These are phyloP conservation scores for Phytophthora sojae DNA, from an alignment of 352 stramenopile species.

Conservation along the genomic window DNA sequence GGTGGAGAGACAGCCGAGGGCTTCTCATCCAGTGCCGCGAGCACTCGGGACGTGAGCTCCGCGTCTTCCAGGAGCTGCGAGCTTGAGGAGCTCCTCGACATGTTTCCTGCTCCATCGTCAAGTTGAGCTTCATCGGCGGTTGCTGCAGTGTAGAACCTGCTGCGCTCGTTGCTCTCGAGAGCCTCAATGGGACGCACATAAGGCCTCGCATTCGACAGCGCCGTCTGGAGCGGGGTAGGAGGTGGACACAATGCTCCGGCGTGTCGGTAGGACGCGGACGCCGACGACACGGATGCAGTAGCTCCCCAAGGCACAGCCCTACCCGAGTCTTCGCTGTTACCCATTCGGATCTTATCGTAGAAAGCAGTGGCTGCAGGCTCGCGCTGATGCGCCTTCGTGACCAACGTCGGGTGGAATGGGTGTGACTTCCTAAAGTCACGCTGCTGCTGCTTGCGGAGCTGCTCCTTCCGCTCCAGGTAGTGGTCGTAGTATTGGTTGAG, in stretches of 20 bases:
- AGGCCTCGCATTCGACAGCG: conserved; percentile 59
- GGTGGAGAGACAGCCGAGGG: conserved; percentile 10
- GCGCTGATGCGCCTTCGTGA: conserved; percentile 54
- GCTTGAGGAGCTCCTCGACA: conserved; percentile 46
- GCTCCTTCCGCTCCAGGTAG: conserved; percentile 66
- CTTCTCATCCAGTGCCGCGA: conserved; percentile 61
- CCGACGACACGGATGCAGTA: conserved; percentile 19
- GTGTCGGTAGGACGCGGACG: conserved; percentile 5
- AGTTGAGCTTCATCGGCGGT: conserved; percentile 9
- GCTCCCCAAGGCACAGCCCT: conserved; percentile 3
- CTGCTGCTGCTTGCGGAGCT: conserved; percentile 59
- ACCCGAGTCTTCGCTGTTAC: conserved; percentile 24
- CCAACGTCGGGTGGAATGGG: conserved; percentile 70
- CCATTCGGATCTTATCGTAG: conserved; percentile 60
- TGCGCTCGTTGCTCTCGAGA: conserved; percentile 32
- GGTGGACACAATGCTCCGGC: conserved; percentile 13
- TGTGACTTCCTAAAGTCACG: conserved; percentile 66
- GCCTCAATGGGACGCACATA: conserved; percentile 62
- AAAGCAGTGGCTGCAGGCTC: conserved; percentile 49
- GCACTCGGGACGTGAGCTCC: conserved; percentile 60
- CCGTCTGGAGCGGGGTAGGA: conserved; percentile 48
- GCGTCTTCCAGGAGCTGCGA: conserved; percentile 62
- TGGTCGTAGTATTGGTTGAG: conserved; percentile 82
- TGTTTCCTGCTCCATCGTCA: conserved; percentile 15
- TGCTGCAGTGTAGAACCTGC: conserved; percentile 17